Evolutionary conservation across 2,329 filamentous ascomycete species (phyloP).

Genomic region (Neobulgaria alba): DNA sequence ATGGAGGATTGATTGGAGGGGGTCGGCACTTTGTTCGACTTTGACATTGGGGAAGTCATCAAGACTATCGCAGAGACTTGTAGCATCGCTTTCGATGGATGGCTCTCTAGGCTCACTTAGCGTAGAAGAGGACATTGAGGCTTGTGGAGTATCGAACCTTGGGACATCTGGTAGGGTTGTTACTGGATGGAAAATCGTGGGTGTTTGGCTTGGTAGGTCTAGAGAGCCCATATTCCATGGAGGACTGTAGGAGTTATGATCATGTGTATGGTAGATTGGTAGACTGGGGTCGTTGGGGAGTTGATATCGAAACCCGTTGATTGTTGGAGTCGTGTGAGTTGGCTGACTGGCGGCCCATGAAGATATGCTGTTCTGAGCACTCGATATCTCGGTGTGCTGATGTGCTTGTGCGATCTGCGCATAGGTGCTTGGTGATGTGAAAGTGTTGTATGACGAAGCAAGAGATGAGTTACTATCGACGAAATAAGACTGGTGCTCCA

Average conservation of each 20-base stretch:
- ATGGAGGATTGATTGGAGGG: slow-evolving; percentile 3
- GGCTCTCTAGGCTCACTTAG: background rate
- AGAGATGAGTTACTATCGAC: slow-evolving; percentile 10
- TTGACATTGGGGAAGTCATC: slow-evolving; percentile 2
- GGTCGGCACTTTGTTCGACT: slow-evolving; percentile 5
- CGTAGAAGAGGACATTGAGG: background rate
- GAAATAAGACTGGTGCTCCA: slow-evolving; percentile 9
- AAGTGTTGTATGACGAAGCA: slow-evolving; percentile 7
- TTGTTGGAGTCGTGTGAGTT: too few relatives aligned
- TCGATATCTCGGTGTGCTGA: background rate
- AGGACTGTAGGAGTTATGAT: background rate
- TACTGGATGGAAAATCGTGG: background rate
- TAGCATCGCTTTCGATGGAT: background rate
- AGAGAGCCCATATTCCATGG: background rate
- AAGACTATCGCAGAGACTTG: background rate
- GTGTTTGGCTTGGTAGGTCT: background rate
- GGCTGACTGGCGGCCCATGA: too few relatives aligned
- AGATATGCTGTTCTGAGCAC: slow-evolving; percentile 7
- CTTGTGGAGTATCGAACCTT: background rate
- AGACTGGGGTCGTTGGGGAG: background rate
- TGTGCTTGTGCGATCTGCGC: background rate
- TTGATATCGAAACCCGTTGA: too few relatives aligned
- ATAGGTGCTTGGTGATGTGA: background rate
- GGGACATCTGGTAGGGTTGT: background rate
- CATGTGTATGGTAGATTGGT: background rate